Evolutionary conservation across 352 stramenopile species (phyloP).

Genomic region (Aphanomyces cochlioides): DNA sequence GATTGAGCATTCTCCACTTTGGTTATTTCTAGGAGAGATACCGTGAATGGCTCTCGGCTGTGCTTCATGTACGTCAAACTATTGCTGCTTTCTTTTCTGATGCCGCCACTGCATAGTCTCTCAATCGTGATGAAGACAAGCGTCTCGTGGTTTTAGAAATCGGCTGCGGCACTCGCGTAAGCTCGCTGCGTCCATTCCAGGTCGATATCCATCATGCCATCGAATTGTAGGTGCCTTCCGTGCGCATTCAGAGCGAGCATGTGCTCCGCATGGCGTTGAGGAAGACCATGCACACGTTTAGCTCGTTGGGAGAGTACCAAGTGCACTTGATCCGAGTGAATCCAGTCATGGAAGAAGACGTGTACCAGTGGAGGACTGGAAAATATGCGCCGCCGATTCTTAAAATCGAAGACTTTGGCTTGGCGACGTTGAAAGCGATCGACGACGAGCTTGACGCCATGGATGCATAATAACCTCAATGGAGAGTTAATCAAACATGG

Average conservation of each 20-base stretch:
- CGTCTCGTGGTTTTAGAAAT: conserved; percentile 79
- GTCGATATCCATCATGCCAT: conserved; percentile 31
- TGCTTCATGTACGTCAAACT: conserved; percentile 37
- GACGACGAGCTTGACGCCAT: conserved; percentile 32
- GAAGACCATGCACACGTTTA: conserved; percentile 26
- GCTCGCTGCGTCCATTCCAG: not conserved
- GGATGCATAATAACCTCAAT: not conserved
- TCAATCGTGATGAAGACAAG: conserved; percentile 52
- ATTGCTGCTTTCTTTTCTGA: not conserved
- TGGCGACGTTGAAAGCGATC: conserved; percentile 58
- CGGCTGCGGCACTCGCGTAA: conserved; percentile 55
- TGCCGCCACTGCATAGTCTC: conserved; percentile 41
- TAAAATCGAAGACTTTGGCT: conserved; percentile 46
- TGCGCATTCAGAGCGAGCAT: conserved; percentile 77
- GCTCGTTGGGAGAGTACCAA: conserved; percentile 35
- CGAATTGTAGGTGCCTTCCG: conserved; percentile 58
- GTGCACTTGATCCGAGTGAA: conserved; percentile 73
- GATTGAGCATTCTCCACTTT: too few relatives aligned
- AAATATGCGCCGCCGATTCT: conserved; percentile 39
- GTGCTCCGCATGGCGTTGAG: conserved; percentile 64
- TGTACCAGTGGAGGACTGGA: conserved; percentile 43
- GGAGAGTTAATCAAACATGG: not conserved
- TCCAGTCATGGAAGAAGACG: conserved; percentile 54
- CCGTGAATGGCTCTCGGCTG: conserved; percentile 67
- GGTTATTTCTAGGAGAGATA: conserved; percentile 46